Evolutionary conservation across 495 filamentous ascomycete species (phyloP), one percentile per base, ranked within the genome.

Genomic region (Achaetomiella virescens): DNA sequence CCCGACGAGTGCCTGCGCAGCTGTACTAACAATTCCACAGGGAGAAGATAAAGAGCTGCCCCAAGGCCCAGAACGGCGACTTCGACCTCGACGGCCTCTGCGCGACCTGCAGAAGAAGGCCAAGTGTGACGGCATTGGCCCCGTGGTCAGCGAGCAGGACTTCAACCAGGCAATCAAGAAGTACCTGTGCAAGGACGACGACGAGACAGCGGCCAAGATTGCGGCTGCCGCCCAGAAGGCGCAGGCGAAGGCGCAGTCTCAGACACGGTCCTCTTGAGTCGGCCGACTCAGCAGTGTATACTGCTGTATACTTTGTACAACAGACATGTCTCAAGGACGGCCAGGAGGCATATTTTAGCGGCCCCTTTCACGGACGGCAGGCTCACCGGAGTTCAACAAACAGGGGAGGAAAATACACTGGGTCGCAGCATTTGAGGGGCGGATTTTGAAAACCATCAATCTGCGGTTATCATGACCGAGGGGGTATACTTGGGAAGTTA

Each of bases 21-120:
- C 1, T 10, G 51, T 41, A 43, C 65, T 68, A 46, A 70, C 60
- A 52, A 21, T 0, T 33, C 25, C 48, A 29, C 66, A 98, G 93
- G 93, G 90, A 97, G 71, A 90, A 87, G 73, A 75, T 99, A 33
- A 87, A 92, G 75, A 79, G 79, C 22, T 93, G 91, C 69, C 86
- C 90, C 47, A 89, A 85, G 64, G 93, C 93, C 65, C 86, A 87
- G 61, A 85, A 81, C 45, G 91, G 90, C 61, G 88, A 92, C 59
- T 83, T 96, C 57, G 93, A 99, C 61, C 86, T 99, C 61, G 95
- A 99, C 66, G 81, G 82, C 51, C 79, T 99, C 12, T 99, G 95
- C 72, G 84, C 6, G 91, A 99, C 59, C 81, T 99, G n/a, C 86
- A 91, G 54, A 86, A 87, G 63, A 99, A 99, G 73, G 95, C 95